Conservation (phyloP, 2,329 filamentous ascomycete species). For the Aspergillus japonicus region DNA sequence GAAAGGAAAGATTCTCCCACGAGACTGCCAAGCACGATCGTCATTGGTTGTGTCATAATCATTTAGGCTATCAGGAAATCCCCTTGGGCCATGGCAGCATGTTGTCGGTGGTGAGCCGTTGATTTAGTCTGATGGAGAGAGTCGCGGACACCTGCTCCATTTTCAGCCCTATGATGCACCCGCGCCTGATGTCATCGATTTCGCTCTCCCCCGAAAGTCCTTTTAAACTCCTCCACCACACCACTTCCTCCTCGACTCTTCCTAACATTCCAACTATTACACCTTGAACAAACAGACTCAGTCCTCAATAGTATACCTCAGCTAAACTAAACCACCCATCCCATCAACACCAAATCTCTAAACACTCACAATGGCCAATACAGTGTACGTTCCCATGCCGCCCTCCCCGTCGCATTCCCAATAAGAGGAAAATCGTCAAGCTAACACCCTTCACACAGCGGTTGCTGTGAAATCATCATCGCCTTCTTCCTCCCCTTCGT, state of each 20-base stretch:
- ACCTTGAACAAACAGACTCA: neutral
- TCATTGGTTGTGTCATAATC: neutral
- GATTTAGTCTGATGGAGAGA: too few species aligned
- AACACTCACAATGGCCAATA: neutral
- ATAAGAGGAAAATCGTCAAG: accelerated
- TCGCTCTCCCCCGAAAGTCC: neutral
- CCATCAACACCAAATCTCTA: neutral
- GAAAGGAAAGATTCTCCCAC: neutral
- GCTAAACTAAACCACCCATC: neutral
- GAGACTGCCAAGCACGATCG: neutral
- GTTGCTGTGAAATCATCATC: slow-evolving; percentile 6
- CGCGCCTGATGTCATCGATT: slow-evolving; percentile 3
- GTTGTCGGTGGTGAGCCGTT: too few species aligned
- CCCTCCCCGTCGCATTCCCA: neutral
- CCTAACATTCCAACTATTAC: too few species aligned
- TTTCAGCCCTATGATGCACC: slow-evolving; percentile 5
- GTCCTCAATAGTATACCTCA: too few species aligned
- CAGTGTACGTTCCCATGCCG: neutral
- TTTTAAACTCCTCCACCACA: neutral
- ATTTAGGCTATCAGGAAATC: neutral
- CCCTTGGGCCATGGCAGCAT: neutral
- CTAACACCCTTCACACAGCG: neutral
- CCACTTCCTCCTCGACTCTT: neutral
- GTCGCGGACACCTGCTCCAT: neutral
- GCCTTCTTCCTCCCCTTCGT: slow-evolving; percentile 9